Base-by-base conservation (phyloP, 306 rosid genomes). In the Erythrophleum fordii region DNA sequence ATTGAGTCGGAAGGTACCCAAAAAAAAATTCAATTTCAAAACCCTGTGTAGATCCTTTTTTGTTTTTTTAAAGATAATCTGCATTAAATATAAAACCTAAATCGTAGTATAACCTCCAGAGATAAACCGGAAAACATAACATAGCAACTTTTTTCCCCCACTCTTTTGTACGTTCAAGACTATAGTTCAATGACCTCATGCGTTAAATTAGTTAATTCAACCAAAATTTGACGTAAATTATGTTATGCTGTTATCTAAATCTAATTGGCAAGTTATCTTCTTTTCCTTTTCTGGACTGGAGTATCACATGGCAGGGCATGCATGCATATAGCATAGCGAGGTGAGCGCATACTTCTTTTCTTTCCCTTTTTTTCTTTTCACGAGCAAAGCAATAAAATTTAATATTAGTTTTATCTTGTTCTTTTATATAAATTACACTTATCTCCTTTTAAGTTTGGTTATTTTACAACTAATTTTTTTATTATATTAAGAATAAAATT, bases 261-360 rank as follows among this genome's bases (percentile, higher is more conserved):
- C 17, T n/a, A 20, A 60, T 13, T 17, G n/a, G 28, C 34, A 6
- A 58, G 37, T 68, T 53, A 39, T 59, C 9, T 48, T 16, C n/a
- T 29, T 62, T 13, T 41, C n/a, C 6, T 37, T 70, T 18, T n/a
- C 14, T 65, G 44, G 80, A 11, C 1, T 49, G 29, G 13, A 34
- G n/a, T 34, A 44, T 82, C 58, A 79, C 64, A 58, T 58, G 35
- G 17, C 64, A 58, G 67, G 28, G 16, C 20, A 13, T 26, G 44
- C 44, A 31, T 31, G 52, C 34, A 35, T 35, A 16, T 17, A 2
- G 70, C 25, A 51, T 3, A 51, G 48, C 5, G 34, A 31, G 34
- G n/a, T n/a, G 59, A 52, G 11, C 1, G 20, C 6, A 48, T 48
- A 3, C 35, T 58, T 58, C 65, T 29, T 58, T 29, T 16, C 68